Evolutionary conservation across 2,329 filamentous ascomycete genomes (phyloP).

Genomic region (Capronia coronata): DNA sequence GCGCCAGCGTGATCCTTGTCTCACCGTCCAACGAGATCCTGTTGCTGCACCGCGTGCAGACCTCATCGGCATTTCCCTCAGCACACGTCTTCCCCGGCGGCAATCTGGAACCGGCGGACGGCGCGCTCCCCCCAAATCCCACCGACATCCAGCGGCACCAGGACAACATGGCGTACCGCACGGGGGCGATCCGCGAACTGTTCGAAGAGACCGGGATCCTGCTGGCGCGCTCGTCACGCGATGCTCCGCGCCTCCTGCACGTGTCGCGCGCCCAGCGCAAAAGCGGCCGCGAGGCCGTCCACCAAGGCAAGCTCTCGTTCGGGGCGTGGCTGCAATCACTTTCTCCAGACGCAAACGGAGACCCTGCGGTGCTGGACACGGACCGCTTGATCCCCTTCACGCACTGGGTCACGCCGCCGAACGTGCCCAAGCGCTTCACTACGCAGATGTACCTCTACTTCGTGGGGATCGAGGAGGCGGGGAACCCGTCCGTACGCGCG

Average conservation of each 20-base stretch:
- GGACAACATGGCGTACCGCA: conserved; percentile 68
- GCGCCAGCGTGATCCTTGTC: conserved; percentile 67
- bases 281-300: conserved; percentile 60
- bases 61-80: conserved; percentile 76
- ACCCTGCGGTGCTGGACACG: conserved; percentile 53
- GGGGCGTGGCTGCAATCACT: conserved; percentile 53
- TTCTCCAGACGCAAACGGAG: conserved; percentile 31
- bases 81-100: conserved; percentile 96
- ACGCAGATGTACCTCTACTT: conserved; percentile 93
- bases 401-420: conserved; percentile 67
- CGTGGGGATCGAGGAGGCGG: conserved; percentile 31
- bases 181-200: conserved; percentile 79
- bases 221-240: conserved; percentile 50
- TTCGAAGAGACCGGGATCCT: conserved; percentile 94
- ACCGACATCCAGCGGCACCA: conserved; percentile 51
- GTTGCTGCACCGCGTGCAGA: conserved; percentile 76
- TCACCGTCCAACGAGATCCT: conserved; percentile 83
- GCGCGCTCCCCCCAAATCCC: conserved; percentile 47
- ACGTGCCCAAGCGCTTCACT: conserved; percentile 68
- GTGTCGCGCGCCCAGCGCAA: conserved; percentile 61
- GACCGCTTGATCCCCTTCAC: conserved; percentile 72
- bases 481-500: conserved; percentile 50
- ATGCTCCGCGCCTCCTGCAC: conserved; percentile 42
- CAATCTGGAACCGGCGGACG: conserved; percentile 70
- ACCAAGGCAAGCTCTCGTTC: conserved; percentile 61